A percentile compares a stretch with the other conserved stretches of the same genome.
phyloP scores from a whole-genome alignment of 441 rosid species.

The Francoa sonchifolia region DNA sequence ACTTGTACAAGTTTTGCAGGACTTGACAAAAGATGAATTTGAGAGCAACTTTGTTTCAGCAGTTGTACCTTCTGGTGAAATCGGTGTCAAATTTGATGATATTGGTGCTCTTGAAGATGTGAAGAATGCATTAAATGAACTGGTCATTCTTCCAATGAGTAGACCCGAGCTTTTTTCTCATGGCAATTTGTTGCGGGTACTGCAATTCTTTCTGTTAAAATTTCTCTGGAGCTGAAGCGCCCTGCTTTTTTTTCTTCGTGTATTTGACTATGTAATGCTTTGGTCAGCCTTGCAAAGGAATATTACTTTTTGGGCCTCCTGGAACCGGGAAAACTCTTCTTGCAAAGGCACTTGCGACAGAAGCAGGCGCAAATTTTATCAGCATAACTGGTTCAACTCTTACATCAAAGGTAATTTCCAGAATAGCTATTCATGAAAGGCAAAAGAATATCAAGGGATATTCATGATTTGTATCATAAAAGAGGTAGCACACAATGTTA shows the following conservation, averaged over 20 bases:
- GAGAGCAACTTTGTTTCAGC: slow-evolving; percentile 82
- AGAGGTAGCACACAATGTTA: too few relatives aligned
- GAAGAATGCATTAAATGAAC: slow-evolving; percentile 81
- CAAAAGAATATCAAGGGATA: too few relatives aligned
- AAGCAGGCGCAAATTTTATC: slow-evolving; percentile 92
- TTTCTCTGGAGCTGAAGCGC: slow-evolving; percentile 4
- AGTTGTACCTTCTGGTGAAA: slow-evolving; percentile 85
- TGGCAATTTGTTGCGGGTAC: slow-evolving; percentile 86
- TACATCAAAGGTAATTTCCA: slow-evolving; percentile 94
- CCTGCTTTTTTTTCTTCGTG: slow-evolving; percentile 5
- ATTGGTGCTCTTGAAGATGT: slow-evolving; percentile 95
- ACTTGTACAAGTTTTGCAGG: slow-evolving; percentile 33
- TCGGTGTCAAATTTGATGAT: slow-evolving; percentile 85
- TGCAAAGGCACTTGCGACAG: slow-evolving; percentile 95
- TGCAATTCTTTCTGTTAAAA: slow-evolving; percentile 10
- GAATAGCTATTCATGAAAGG: too few relatives aligned
- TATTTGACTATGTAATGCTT: slow-evolving; percentile 16
- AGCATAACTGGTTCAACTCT: slow-evolving; percentile 93
- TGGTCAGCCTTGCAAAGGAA: slow-evolving; percentile 90
- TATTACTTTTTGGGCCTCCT: slow-evolving; percentile 95
- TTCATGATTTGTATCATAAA: too few relatives aligned
- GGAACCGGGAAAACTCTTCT: slow-evolving; percentile 98
- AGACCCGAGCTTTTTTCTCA: slow-evolving; percentile 84
- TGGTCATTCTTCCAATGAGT: slow-evolving; percentile 94
- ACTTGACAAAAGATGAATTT: slow-evolving; percentile 71